A percentile compares a stretch with the other conserved stretches of the same genome.
Conservation (phyloP, 2,329 filamentous ascomycete genomes). For the Claviceps arundinis region DNA sequence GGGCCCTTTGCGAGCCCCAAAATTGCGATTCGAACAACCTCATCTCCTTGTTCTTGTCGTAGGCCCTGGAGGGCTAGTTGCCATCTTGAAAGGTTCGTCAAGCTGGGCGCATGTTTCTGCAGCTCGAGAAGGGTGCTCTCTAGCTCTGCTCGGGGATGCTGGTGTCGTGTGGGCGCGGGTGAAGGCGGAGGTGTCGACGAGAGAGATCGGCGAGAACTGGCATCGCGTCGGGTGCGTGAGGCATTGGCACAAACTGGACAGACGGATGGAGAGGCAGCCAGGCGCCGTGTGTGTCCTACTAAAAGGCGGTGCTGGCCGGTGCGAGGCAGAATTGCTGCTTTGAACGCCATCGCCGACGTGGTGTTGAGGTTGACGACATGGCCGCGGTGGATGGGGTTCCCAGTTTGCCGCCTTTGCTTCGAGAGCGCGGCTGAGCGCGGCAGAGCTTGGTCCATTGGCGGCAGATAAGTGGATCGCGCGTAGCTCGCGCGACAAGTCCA, state of each 20-base stretch:
- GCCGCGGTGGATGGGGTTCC: too few species aligned
- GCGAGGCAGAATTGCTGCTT: constrained; percentile 15
- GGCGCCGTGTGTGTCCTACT: constrained; percentile 8
- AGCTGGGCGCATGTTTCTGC: constrained; percentile 44
- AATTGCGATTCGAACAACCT: constrained; percentile 46
- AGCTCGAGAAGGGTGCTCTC: constrained; percentile 46
- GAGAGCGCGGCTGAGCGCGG: too few species aligned
- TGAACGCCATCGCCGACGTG: constrained; percentile 18
- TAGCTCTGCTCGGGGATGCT: constrained; percentile 37
- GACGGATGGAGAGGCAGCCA: constrained; percentile 10
- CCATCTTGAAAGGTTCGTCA: constrained; percentile 55
- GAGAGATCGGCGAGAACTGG: constrained; percentile 14
- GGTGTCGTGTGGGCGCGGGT: too few species aligned
- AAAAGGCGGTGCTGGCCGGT: constrained; percentile 16
- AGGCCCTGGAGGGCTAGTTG: constrained; percentile 58
- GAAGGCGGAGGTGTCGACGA: constrained; percentile 12
- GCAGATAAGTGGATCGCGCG: too few species aligned
- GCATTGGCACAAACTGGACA: constrained; percentile 20
- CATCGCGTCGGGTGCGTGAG: constrained; percentile 9
- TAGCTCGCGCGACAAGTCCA: too few species aligned
- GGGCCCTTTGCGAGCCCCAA: constrained; percentile 31
- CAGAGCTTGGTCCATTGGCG: too few species aligned
- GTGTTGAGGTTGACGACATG: not conserved
- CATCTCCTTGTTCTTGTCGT: constrained; percentile 40
- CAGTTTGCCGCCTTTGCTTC: too few species aligned